Evolutionary conservation across 371 early-diverging fungal species (phyloP).

Genomic region (Rhizopus stolonifer): DNA sequence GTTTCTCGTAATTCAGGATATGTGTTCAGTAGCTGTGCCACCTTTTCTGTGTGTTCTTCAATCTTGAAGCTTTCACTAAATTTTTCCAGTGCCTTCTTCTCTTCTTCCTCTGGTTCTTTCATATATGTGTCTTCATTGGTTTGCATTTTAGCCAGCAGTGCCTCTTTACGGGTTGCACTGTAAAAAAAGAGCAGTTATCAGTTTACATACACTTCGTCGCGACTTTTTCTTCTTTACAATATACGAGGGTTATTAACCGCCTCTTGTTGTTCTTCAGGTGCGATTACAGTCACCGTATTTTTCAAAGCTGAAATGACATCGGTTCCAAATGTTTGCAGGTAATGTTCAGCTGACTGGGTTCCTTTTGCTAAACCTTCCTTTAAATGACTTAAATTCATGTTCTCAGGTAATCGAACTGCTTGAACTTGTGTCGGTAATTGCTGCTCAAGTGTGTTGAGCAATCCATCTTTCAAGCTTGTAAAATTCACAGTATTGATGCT

Average conservation of each 20-base stretch:
- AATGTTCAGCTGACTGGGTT: slow-evolving; percentile 51
- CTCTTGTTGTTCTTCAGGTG: slow-evolving; percentile 26
- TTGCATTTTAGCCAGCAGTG: slow-evolving; percentile 41
- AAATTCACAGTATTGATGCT: slow-evolving; percentile 34
- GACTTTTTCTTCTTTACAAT: slow-evolving; percentile 19
- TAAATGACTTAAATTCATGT: slow-evolving; percentile 39
- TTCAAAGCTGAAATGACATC: slow-evolving; percentile 41
- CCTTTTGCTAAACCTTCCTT: slow-evolving; percentile 43
- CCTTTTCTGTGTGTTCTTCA: slow-evolving; percentile 46
- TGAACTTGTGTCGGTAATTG: slow-evolving; percentile 25
- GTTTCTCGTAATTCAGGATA: slow-evolving; percentile 38
- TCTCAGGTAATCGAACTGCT: slow-evolving; percentile 41
- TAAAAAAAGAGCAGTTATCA: neutral
- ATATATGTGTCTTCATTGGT: slow-evolving; percentile 34
- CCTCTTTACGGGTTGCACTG: slow-evolving; percentile 49
- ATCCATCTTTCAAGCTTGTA: slow-evolving; percentile 22
- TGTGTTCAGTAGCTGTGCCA: slow-evolving; percentile 37
- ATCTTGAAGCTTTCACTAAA: slow-evolving; percentile 36
- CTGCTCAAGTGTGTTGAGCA: slow-evolving; percentile 25
- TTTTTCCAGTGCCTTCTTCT: slow-evolving; percentile 30
- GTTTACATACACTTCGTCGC: neutral
- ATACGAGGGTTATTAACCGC: slow-evolving; percentile 23
- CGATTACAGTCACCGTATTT: slow-evolving; percentile 39
- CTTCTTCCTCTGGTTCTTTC: slow-evolving; percentile 27
- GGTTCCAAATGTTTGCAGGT: slow-evolving; percentile 45